Conservation (phyloP, 2,329 filamentous ascomycete genomes). For the Neoarthrinium moseri region DNA sequence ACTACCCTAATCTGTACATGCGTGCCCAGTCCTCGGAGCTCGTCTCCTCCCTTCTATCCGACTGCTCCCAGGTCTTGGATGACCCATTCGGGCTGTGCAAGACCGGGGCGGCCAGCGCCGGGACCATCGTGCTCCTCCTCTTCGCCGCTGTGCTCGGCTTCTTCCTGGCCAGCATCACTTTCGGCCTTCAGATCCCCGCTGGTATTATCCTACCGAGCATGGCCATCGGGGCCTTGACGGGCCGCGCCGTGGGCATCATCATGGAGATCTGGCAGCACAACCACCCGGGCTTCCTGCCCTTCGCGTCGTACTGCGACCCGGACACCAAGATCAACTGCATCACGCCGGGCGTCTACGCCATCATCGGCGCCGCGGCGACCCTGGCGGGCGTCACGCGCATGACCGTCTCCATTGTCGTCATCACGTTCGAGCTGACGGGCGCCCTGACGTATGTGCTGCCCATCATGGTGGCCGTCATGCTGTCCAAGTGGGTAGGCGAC, state of each 20-base stretch:
- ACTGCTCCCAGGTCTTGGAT: slow-evolving; percentile 78
- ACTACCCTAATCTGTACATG: slow-evolving; percentile 97
- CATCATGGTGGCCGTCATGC: slow-evolving; percentile 98
- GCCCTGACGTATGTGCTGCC: slow-evolving; percentile 94
- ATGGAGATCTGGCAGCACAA: slow-evolving; percentile 85
- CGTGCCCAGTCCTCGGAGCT: slow-evolving; percentile 88
- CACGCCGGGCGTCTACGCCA: slow-evolving; percentile 92
- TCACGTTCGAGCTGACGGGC: slow-evolving; percentile 98
- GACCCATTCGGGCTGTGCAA: slow-evolving; percentile 91
- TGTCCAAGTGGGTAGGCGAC: slow-evolving; percentile 97
- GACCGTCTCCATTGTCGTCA: slow-evolving; percentile 97
- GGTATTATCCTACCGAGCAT: slow-evolving; percentile 96
- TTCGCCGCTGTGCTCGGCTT: slow-evolving; percentile 83
- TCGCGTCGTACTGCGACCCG: slow-evolving; percentile 77
- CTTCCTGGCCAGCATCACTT: slow-evolving; percentile 81
- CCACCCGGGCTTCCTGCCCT: slow-evolving; percentile 74
- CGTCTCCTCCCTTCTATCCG: slow-evolving; percentile 86
- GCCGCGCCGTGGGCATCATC: slow-evolving; percentile 83
- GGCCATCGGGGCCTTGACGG: slow-evolving; percentile 88
- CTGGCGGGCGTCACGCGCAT: slow-evolving; percentile 91
- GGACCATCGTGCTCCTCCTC: slow-evolving; percentile 79
- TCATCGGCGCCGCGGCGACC: slow-evolving; percentile 93
- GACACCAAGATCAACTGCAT: slow-evolving; percentile 81
- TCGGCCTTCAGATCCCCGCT: slow-evolving; percentile 90
- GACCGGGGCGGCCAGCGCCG: slow-evolving; percentile 76